Base-by-base conservation (phyloP, 2,329 filamentous ascomycete genomes). In the Trichocomaceae sp. region DNA sequence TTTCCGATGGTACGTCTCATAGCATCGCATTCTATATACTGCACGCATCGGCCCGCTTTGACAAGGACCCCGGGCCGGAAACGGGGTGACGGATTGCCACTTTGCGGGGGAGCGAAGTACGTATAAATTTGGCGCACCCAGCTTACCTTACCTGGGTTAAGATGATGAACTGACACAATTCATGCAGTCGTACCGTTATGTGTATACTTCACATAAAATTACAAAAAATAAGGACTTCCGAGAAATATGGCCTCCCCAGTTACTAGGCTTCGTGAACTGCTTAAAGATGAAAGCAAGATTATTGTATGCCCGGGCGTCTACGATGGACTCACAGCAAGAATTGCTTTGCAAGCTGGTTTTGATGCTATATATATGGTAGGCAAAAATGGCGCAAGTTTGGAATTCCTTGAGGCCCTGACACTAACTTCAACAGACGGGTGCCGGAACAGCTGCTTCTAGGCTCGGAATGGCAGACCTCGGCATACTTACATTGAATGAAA, bases 301-400 rank as follows among this genome's bases (percentile, higher is more conserved):
- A 62, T 87, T 39, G 75, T 85, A 2, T 83, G 79, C 50, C 84
- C 83, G 0, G 84, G 84, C 31, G 83, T 87, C 2, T 86, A 86
- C 63, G 84, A 88, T 73, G 84, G 84, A 12, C 77, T 86, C 53
- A 83, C 82, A 2, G 83, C 84, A 0, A 75, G 84, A 1, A 79
- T 87, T 55, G 83, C 83, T 1, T 73, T 85, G 20, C 72, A 76
- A 42, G 74, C 81, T n/a, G 83, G 83, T 5, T 86, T 85, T 57
- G 79, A 85, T 47, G 79, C 76, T 54, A 66, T 87, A 39, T 87
- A 87, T 71, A 87, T 87, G 84, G 83, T 84, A 69, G 45, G 73
- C 13, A 35, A 6, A 35, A 3, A 35, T 35, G 31, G 13, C 31
- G 4, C 12, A 13, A 35, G 12, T 7, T 3, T 20, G 6, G 12